Percentiles rank a stretch among this genome's conserved stretches.
These are phyloP conservation scores for Withania somnifera DNA, from an alignment of 305 asterid species.

Conservation along the genomic window DNA sequence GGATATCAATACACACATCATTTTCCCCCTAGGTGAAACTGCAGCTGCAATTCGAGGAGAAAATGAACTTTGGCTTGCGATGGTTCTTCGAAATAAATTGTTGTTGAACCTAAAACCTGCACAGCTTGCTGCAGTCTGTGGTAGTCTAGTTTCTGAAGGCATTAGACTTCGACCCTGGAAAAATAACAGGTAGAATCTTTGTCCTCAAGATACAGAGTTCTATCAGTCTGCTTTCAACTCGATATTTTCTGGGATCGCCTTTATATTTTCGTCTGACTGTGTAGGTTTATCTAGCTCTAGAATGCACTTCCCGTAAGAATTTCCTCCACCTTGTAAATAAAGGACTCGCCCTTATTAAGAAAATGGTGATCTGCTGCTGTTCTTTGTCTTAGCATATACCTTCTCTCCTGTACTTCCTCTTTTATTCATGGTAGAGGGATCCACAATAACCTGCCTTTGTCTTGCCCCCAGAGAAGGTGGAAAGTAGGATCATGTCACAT, in stretches of 20 bases:
- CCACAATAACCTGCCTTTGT: background rate
- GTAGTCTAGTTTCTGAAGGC: conserved; percentile 92
- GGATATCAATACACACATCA: conserved; percentile 72
- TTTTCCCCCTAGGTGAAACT: conserved; percentile 96
- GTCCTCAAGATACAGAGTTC: background rate
- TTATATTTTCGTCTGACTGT: background rate
- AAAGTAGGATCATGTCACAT: background rate
- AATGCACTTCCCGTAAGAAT: background rate
- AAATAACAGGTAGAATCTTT: conserved; percentile 52
- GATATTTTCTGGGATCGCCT: background rate
- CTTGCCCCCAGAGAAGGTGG: background rate
- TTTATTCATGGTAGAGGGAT: background rate
- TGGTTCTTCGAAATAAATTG: conserved; percentile 80
- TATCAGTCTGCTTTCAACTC: background rate
- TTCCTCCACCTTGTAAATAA: background rate
- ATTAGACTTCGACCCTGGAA: conserved; percentile 86
- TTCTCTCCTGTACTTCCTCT: background rate
- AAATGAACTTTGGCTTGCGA: conserved; percentile 94
- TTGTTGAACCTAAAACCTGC: conserved; percentile 83
- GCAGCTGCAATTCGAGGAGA: conserved; percentile 98
- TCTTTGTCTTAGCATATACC: background rate
- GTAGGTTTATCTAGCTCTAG: background rate
- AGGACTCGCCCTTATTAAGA: background rate
- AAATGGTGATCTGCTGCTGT: background rate
- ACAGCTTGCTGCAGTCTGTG: conserved; percentile 95